These are phyloP conservation scores for Trichoderma sp. DNA, from an alignment of 2,329 filamentous ascomycete genomes.

Conservation along the genomic window DNA sequence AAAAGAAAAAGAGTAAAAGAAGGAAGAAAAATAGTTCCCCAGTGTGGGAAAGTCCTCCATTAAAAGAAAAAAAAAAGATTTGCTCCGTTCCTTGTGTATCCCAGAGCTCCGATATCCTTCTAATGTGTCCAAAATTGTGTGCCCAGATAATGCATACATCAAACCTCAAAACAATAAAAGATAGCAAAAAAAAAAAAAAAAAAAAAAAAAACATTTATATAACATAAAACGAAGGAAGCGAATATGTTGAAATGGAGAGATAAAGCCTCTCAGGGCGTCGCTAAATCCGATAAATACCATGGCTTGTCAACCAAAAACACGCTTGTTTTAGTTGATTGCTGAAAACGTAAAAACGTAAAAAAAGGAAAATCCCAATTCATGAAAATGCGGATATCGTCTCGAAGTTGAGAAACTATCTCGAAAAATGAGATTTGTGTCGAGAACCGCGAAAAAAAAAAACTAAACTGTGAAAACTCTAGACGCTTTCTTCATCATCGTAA, in stretches of 20 bases:
- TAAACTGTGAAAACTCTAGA: slow-evolving; percentile 32
- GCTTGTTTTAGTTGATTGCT: neutral
- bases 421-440: neutral
- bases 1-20: too few relatives aligned
- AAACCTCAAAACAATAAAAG: neutral
- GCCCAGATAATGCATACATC: neutral
- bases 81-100: slow-evolving; percentile 25
- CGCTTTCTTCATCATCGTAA: slow-evolving; percentile 41
- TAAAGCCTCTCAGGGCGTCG: slow-evolving; percentile 8
- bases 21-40: neutral
- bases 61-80: neutral
- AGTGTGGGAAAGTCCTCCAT: neutral
- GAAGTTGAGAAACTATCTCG: neutral
- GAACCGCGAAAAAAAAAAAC: neutral
- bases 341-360: neutral
- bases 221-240: neutral
- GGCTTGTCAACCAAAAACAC: neutral
- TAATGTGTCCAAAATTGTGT: slow-evolving; percentile 4
- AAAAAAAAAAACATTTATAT: neutral
- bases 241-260: neutral
- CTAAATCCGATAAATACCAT: neutral
- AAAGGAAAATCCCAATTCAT: neutral
- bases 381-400: neutral
- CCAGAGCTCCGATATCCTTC: slow-evolving; percentile 23
- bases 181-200: neutral